A percentile compares a stretch with the other conserved stretches of the same genome.
Conservation (phyloP, 129 eudicot species). For the Glebionis coronaria region DNA sequence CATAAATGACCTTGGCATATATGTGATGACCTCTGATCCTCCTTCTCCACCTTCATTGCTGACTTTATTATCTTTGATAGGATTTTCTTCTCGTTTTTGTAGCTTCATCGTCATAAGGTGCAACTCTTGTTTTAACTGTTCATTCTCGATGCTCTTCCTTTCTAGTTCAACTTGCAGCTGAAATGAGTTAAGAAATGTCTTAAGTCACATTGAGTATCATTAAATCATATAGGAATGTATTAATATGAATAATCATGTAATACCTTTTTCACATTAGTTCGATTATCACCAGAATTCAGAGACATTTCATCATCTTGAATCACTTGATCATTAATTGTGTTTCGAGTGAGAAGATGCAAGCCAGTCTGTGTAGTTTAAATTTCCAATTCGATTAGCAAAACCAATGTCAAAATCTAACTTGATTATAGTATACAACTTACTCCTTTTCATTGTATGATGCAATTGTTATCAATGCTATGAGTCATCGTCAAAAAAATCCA, state of each 20-base stretch:
- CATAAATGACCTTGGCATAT: constrained; percentile 45
- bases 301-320: constrained; percentile 41
- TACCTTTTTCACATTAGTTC: constrained; percentile 39
- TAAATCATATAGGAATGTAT: background rate
- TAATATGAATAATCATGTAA: background rate
- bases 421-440: too few relatives aligned
- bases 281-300: constrained; percentile 32
- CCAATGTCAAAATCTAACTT: background rate
- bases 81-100: constrained; percentile 30
- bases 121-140: constrained; percentile 42
- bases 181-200: background rate
- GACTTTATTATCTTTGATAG: constrained; percentile 20
- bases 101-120: constrained; percentile 40
- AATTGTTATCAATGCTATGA: too few relatives aligned
- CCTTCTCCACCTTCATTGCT: constrained; percentile 24
- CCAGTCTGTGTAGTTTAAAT: constrained; percentile 37
- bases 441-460: too few relatives aligned
- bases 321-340: constrained; percentile 41
- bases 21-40: background rate
- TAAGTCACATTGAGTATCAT: background rate
- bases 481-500: too few relatives aligned
- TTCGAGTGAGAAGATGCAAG: constrained; percentile 53
- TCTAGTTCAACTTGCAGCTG: constrained; percentile 46
- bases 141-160: constrained; percentile 43
- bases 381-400: constrained; percentile 13